Percentiles rank a stretch among this genome's conserved stretches.
phyloP scores from a whole-genome alignment of 805 yeast species.

The Helenozyma baotianmanensis region DNA sequence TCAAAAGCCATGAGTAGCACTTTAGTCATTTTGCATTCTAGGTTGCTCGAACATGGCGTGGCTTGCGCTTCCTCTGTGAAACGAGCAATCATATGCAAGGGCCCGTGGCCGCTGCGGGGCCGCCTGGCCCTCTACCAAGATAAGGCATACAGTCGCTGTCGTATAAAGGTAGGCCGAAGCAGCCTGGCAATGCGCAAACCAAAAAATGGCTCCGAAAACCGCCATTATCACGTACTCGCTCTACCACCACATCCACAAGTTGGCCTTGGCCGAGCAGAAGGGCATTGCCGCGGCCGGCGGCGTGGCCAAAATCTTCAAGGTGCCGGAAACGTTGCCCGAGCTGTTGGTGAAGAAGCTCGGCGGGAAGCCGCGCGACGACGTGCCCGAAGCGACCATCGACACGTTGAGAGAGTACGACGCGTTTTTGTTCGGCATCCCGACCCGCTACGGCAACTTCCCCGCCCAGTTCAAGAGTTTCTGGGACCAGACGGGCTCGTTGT shows the following conservation, averaged over 20 bases:
- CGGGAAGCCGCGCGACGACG: slow-evolving; percentile 43
- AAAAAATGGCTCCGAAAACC: slow-evolving; percentile 33
- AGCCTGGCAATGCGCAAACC: too few species aligned
- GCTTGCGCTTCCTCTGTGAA: too few species aligned
- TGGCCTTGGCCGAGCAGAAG: slow-evolving; percentile 63
- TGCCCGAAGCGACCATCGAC: slow-evolving; percentile 47
- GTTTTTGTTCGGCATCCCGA: slow-evolving; percentile 73
- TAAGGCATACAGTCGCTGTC: too few species aligned
- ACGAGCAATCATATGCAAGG: too few species aligned
- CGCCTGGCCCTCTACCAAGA: too few species aligned
- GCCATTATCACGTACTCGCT: slow-evolving; percentile 59
- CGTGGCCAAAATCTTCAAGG: slow-evolving; percentile 66
- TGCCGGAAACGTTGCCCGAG: slow-evolving; percentile 66
- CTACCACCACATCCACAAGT: slow-evolving; percentile 66
- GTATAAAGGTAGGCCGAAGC: too few species aligned
- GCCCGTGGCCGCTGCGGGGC: too few species aligned
- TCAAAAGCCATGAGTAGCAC: too few species aligned
- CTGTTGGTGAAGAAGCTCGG: slow-evolving; percentile 53
- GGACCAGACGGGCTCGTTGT: slow-evolving; percentile 72
- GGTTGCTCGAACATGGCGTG: too few species aligned
- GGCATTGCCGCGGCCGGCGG: slow-evolving; percentile 71
- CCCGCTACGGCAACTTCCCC: slow-evolving; percentile 72
- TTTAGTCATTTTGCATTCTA: too few species aligned
- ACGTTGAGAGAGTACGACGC: slow-evolving; percentile 64
- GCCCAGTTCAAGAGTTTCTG: slow-evolving; percentile 74